Conservation (phyloP, 2,329 filamentous ascomycete species). For the Aspergillus brasiliensis region DNA sequence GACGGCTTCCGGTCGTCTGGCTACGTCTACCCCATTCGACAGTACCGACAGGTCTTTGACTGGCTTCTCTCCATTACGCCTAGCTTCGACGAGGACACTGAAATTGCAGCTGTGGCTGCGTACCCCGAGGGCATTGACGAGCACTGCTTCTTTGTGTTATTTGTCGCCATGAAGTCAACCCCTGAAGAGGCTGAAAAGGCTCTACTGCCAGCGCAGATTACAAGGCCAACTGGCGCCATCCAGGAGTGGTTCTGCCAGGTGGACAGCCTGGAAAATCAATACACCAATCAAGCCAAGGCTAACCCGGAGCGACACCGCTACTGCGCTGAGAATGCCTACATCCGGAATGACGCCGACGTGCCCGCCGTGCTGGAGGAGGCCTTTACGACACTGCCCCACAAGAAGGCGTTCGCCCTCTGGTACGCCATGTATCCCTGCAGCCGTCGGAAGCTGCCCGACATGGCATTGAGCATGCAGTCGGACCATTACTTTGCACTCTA, state of each 20-base stretch:
- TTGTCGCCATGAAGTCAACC: slow-evolving; percentile 22
- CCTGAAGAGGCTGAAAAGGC: slow-evolving; percentile 16
- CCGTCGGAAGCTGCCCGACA: slow-evolving; percentile 46
- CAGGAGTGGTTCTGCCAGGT: slow-evolving; percentile 41
- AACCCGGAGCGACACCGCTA: slow-evolving; percentile 56
- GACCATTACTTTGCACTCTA: slow-evolving; percentile 62
- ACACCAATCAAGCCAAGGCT: slow-evolving; percentile 47
- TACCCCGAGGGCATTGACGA: slow-evolving; percentile 42
- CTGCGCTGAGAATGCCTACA: slow-evolving; percentile 54
- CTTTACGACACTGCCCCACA: slow-evolving; percentile 52
- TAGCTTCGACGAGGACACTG: slow-evolving; percentile 23
- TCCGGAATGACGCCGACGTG: slow-evolving; percentile 52
- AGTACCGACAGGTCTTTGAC: slow-evolving; percentile 50
- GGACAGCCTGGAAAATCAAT: slow-evolving; percentile 33
- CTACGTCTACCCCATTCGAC: slow-evolving; percentile 53
- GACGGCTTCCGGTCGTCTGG: slow-evolving; percentile 34
- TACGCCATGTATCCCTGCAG: slow-evolving; percentile 55
- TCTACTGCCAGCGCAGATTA: slow-evolving; percentile 26
- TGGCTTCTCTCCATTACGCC: slow-evolving; percentile 45
- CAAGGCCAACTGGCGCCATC: slow-evolving; percentile 41
- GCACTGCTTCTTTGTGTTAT: slow-evolving; percentile 17
- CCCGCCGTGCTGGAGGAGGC: slow-evolving; percentile 48
- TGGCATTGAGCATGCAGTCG: slow-evolving; percentile 58
- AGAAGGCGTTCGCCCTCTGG: slow-evolving; percentile 53
- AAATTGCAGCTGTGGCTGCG: slow-evolving; percentile 27